A percentile compares a stretch with the other conserved stretches of the same genome.
These are phyloP conservation scores for Crithidia sp. DNA, from an alignment of 208 protist genomes.

Conservation along the genomic window DNA sequence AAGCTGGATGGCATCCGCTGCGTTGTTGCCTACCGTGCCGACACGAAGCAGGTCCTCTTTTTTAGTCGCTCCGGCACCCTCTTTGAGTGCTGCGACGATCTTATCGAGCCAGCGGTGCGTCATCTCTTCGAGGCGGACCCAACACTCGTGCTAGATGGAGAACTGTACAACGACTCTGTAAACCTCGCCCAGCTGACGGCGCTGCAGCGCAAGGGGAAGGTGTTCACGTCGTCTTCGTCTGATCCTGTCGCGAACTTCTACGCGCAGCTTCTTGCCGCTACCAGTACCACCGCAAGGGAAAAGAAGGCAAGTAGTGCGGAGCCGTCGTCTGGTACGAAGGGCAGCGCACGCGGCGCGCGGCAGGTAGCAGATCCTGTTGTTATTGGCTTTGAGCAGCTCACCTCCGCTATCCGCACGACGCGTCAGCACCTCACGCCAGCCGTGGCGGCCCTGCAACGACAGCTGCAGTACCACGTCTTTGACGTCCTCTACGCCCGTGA, in stretches of 20 bases:
- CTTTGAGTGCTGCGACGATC: slow-evolving; percentile 86
- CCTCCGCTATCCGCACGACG: slow-evolving; percentile 81
- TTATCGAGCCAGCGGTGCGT: slow-evolving; percentile 69
- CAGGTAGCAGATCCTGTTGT: slow-evolving; percentile 16
- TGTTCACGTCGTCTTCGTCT: background rate
- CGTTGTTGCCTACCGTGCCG: slow-evolving; percentile 67
- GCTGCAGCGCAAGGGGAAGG: background rate
- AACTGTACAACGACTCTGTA: slow-evolving; percentile 84
- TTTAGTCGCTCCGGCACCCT: slow-evolving; percentile 86
- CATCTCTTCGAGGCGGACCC: slow-evolving; percentile 72
- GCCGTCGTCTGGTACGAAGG: too few relatives aligned
- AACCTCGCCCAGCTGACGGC: slow-evolving; percentile 37
- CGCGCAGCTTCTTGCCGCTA: slow-evolving; percentile 7
- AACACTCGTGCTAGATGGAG: slow-evolving; percentile 84
- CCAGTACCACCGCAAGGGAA: background rate
- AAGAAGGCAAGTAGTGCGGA: background rate
- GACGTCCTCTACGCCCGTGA: slow-evolving; percentile 74
- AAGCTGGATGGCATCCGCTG: slow-evolving; percentile 94
- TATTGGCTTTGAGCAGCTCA: slow-evolving; percentile 74
- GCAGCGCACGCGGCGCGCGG: too few relatives aligned
- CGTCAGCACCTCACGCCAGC: slow-evolving; percentile 57
- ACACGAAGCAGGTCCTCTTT: slow-evolving; percentile 60
- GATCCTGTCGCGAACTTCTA: slow-evolving; percentile 8
- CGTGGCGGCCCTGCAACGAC: slow-evolving; percentile 57
- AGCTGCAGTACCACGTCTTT: slow-evolving; percentile 89